Percentiles rank a stretch among this genome's conserved stretches.
Evolutionary conservation across 225 moss, liverwort and hornwort genomes (phyloP).

Genomic region (Bryum argenteum): DNA sequence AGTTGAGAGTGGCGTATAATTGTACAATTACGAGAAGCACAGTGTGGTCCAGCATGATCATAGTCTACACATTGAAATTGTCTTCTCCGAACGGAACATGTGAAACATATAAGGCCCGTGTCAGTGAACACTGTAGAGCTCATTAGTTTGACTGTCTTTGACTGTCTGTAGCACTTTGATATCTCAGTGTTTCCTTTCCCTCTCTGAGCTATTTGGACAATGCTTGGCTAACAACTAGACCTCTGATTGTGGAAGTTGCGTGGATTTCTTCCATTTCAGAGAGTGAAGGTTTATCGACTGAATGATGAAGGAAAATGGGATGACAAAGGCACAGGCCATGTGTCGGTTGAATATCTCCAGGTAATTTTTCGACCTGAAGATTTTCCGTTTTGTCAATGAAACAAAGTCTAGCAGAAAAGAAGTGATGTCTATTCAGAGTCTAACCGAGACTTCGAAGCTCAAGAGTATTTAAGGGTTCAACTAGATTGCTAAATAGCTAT

Average conservation of each 20-base stretch:
- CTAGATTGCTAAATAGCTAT: conserved; percentile 10
- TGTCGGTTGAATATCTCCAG: conserved; percentile 96
- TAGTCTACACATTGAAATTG: conserved; percentile 5
- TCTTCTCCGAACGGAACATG: conserved; percentile 6
- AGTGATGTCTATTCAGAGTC: conserved; percentile 14
- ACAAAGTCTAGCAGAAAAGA: background rate
- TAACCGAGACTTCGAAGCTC: conserved; percentile 12
- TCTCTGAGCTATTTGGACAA: conserved; percentile 1
- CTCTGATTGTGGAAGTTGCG: conserved; percentile 9
- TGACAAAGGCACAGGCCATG: conserved; percentile 98
- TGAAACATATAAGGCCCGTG: conserved; percentile 3
- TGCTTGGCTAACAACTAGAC: conserved; percentile 4
- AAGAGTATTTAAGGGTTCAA: conserved; percentile 4
- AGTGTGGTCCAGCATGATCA: background rate
- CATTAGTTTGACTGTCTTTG: conserved; percentile 9
- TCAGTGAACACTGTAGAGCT: conserved; percentile 4
- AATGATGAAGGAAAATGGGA: conserved; percentile 99
- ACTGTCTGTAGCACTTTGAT: background rate
- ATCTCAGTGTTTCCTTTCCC: background rate
- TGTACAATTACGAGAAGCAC: background rate
- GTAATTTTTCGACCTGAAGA: conserved; percentile 39
- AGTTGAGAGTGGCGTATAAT: too few species aligned
- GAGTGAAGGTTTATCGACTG: conserved; percentile 98
- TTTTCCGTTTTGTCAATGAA: conserved; percentile 2
- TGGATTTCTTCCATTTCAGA: conserved; percentile 51